phyloP scores from a whole-genome alignment of 495 filamentous ascomycete species.

The Aspergillus bridgeri region DNA sequence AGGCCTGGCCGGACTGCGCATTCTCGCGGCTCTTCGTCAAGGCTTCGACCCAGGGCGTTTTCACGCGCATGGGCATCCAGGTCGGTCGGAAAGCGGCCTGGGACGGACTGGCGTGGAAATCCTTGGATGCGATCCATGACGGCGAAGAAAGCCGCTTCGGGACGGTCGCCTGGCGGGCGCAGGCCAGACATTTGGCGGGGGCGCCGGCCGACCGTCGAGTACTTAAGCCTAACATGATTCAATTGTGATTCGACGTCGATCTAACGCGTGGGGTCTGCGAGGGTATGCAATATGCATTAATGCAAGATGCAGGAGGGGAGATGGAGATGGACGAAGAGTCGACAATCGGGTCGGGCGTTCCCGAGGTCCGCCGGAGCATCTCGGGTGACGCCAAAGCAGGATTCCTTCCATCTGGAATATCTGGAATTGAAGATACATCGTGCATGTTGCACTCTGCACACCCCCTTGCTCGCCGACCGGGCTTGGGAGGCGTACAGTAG shows the following conservation, averaged over 20 bases:
- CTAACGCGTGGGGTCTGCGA: not conserved
- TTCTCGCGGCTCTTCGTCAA: constrained; percentile 50
- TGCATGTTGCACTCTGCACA: too few relatives aligned
- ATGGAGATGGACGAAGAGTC: not conserved
- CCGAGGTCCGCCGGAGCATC: not conserved
- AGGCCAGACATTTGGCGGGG: constrained; percentile 12
- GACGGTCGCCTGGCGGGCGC: constrained; percentile 2
- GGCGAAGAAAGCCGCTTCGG: constrained; percentile 3
- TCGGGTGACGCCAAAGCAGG: not conserved
- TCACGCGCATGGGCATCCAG: constrained; percentile 55
- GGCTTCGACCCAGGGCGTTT: constrained; percentile 70
- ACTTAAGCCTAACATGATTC: constrained; percentile 17
- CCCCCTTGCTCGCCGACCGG: too few relatives aligned
- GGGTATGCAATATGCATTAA: too few relatives aligned
- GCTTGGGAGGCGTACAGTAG: too few relatives aligned
- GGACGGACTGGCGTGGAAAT: constrained; percentile 30
- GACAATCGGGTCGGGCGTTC: not conserved
- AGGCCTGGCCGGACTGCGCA: constrained; percentile 23
- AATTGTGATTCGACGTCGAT: not conserved
- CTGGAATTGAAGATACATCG: too few relatives aligned
- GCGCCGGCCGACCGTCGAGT: constrained; percentile 17
- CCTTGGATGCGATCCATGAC: constrained; percentile 4
- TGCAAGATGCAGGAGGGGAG: not conserved
- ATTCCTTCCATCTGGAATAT: not conserved
- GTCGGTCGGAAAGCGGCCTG: constrained; percentile 30